Evolutionary conservation across 108 stramenopile genomes (phyloP), one percentile per base, ranked within the genome.

Genomic region (Nitzschia sp.): DNA sequence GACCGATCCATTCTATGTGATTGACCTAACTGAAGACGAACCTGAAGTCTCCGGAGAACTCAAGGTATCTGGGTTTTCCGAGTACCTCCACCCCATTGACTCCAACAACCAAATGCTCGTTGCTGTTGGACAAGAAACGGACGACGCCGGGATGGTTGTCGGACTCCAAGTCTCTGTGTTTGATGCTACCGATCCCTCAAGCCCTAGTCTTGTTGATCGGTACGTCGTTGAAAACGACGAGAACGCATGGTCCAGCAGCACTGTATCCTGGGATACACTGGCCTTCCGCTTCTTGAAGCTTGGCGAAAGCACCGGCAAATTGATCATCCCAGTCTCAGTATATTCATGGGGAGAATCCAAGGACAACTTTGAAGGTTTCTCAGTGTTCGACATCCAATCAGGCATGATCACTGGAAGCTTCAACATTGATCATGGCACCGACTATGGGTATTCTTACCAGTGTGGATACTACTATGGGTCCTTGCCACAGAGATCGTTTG

Each of bases 81-180:
- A 72, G 40, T 86, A 83, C 51, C 41, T 86, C 39, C 77, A 86
- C 29, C 66, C 85, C 38, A 79, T 83, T 21, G 80, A 78, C 41
- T 53, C 10, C 15, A 69, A 73, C 21, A 68, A 75, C 21, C 71
- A 70, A 12, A 19, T 76, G 22, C 67, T 86, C 6, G 22, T 85
- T 11, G 70, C 74, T 11, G 66, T 86, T 46, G 85, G 85, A 11
- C 69, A 81, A 60, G 79, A 86, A 19, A 77, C 85, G 9, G 71
- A 78, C 42, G 71, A 64, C 10, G 14, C 59, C 19, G 85, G 85
- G 19, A 51, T 6, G 8, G 41, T 68, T 20, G 10, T 72, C 29
- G 85, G 85, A 29, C 29, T 83, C 1, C 60, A 76, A 43, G 60
- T 86, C 19, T 75, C 77, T 22, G 24, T 86, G 17, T 86, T 86